Evolutionary conservation across 352 stramenopile genomes (phyloP), one percentile per base, ranked within the genome.

Genomic region (Poterioochromonas sp.): DNA sequence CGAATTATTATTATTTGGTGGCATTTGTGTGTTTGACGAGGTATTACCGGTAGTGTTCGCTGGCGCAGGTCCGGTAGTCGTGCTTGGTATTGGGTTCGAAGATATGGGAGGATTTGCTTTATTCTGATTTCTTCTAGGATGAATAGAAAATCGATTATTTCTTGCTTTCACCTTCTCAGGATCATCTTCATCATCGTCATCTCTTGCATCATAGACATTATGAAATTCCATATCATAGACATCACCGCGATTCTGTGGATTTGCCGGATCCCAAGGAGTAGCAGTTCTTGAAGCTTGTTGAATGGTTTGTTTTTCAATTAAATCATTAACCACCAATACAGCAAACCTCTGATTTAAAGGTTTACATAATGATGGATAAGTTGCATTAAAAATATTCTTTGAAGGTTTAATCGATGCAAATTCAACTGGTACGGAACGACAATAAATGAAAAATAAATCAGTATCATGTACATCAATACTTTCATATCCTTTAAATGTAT

Each of bases 401-500:
- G 65, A 54, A 39, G 65, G 65, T 54, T 35, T 53, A 58, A 74
- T 26, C 26, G 39, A 58, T 35, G 65, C 65, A 39, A 54, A 58
- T 35, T 74, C 65, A 1, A 74, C 15, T 35, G 65, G 65, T n/a
- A n/a, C 29, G 3, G 39, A 51, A n/a, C 65, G 8, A 74, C 65
- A 74, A 51, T 58, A 58, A 40, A 74, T 34, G 8, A 74, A 12
- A 39, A 74, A 74, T 11, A 34, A 11, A 35, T 74, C 65, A 3
- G 39, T 58, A n/a, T 53, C 39, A 58, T 54, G 2, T 39, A 74
- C 1, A 39, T 34, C 1, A 0, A 74, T 54, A 12, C n/a, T 39
- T 39, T 74, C 65, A n/a, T 54, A 74, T 32, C 65, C 65, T 26
- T 54, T 51, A 37, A 74, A 74, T 39, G 39, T 18, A 39, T 74